Base-by-base conservation (phyloP, 768 basidiomycete species). In the Pleurotus tuoliensis region DNA sequence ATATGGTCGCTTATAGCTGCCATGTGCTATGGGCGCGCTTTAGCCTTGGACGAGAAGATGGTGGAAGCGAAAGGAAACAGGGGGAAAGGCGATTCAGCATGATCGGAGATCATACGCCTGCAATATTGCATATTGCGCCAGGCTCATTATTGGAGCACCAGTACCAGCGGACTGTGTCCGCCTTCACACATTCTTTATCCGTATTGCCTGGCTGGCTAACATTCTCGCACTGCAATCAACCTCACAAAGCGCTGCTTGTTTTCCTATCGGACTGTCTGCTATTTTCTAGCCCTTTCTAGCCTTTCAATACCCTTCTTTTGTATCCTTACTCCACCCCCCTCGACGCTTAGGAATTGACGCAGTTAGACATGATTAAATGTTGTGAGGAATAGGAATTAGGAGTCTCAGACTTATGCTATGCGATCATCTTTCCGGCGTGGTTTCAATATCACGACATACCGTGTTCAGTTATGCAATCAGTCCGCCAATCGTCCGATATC, bases 1-100 rank as follows among this genome's bases (percentile, higher is more conserved):
- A 69, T 95, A 49, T 97, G 84, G 79, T 92, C 90, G 20, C 64
- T 91, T 49, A 80, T 92, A 63, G 88, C 90, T 15, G 76, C 80
- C 22, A 59, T 78, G 55, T 85, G 85, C 64, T 96, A 92, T 63
- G 69, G 71, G 12, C 80, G 85, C 55, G 89, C 91, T 11, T 73
- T 84, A 41, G 68, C 78, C 58, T 76, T 81, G 16, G 88, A 86
- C 64, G 92, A 94, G 73, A 74, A 66, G 54, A 87, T 91, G 75
- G 78, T 74, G 55, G 86, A 80, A 60, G 82, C 83, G 43, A 86
- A 85, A 67, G 76, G 72, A 61, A 83, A 87, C 65, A 80, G 77
- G 73, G 84, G 81, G 45, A 83, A 75, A 63, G 77, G 69, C 56
- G 82, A 79, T 63, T 73, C 71, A 60, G 87, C 80, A 65, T 90